These are phyloP conservation scores for Blastocystis sp. DNA, from an alignment of 352 stramenopile species.

Conservation along the genomic window DNA sequence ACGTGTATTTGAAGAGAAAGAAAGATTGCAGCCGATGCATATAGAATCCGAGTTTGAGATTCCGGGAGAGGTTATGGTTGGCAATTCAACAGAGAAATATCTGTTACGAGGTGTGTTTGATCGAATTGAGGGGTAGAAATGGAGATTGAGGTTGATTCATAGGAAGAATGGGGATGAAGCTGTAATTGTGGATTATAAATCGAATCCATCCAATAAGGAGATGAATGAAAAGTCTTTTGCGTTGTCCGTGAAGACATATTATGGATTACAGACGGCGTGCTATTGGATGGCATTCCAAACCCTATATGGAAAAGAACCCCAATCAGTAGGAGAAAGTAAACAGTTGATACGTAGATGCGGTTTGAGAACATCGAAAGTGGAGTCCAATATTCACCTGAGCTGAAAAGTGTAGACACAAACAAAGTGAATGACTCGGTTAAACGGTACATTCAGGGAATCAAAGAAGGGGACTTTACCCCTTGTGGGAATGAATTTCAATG, in stretches of 20 bases:
- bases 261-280: not conserved
- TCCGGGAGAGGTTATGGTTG: not conserved
- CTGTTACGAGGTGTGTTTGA: slow-evolving; percentile 42
- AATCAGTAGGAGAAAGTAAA: not conserved
- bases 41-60: slow-evolving; percentile 21
- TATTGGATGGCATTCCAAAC: slow-evolving; percentile 16
- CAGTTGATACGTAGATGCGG: not conserved
- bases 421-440: not conserved
- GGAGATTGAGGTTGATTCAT: not conserved
- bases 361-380: slow-evolving; percentile 54
- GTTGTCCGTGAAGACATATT: slow-evolving; percentile 29
- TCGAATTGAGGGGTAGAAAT: slow-evolving; percentile 44
- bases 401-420: not conserved
- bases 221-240: slow-evolving; percentile 7
- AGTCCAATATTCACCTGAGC: not conserved
- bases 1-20: not conserved
- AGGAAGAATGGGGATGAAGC: slow-evolving; percentile 15
- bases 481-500: slow-evolving; percentile 25
- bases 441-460: not conserved
- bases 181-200: slow-evolving; percentile 53
- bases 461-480: not conserved
- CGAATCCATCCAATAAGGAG: slow-evolving; percentile 39
- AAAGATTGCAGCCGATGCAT: not conserved
- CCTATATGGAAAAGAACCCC: not conserved
- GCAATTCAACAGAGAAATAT: not conserved